Evolutionary conservation across 1,284 basidiomycete genomes (phyloP).

Genomic region (Erythrobasidium hasegawianum): DNA sequence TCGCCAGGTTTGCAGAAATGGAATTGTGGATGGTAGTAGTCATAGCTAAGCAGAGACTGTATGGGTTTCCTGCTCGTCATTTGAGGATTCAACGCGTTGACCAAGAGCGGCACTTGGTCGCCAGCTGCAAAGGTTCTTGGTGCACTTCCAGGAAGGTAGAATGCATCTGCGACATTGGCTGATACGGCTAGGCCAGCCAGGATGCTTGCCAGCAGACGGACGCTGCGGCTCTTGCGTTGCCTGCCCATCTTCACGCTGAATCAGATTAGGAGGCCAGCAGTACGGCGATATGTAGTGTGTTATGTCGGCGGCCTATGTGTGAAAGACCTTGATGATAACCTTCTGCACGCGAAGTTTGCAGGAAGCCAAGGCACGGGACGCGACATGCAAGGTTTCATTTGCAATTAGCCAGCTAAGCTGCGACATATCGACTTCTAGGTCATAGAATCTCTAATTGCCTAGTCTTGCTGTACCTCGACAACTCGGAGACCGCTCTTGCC

Average conservation of each 20-base stretch:
- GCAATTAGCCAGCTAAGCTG: too few relatives aligned
- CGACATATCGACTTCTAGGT: too few relatives aligned
- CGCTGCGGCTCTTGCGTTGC: too few relatives aligned
- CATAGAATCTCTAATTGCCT: not conserved
- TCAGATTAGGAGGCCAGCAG: too few relatives aligned
- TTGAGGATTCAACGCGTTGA: slow-evolving; percentile 46
- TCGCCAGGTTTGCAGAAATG: slow-evolving; percentile 76
- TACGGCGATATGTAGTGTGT: too few relatives aligned
- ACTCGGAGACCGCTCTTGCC: slow-evolving; percentile 25
- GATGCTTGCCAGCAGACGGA: too few relatives aligned
- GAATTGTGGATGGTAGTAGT: slow-evolving; percentile 81
- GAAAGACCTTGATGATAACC: too few relatives aligned
- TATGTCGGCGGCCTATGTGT: too few relatives aligned
- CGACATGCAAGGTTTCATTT: too few relatives aligned
- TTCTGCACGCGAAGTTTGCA: too few relatives aligned
- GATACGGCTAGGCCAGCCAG: not conserved
- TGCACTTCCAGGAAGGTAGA: slow-evolving; percentile 49
- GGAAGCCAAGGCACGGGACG: too few relatives aligned
- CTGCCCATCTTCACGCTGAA: too few relatives aligned
- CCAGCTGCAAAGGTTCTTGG: slow-evolving; percentile 48
- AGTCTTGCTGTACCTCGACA: slow-evolving; percentile 11
- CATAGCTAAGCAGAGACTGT: slow-evolving; percentile 47
- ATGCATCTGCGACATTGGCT: slow-evolving; percentile 3
- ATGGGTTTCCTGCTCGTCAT: slow-evolving; percentile 7
- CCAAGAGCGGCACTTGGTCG: slow-evolving; percentile 49